These are phyloP conservation scores for Zygosaccharomyces sapae DNA, from an alignment of 1,139 yeast species.

Conservation along the genomic window DNA sequence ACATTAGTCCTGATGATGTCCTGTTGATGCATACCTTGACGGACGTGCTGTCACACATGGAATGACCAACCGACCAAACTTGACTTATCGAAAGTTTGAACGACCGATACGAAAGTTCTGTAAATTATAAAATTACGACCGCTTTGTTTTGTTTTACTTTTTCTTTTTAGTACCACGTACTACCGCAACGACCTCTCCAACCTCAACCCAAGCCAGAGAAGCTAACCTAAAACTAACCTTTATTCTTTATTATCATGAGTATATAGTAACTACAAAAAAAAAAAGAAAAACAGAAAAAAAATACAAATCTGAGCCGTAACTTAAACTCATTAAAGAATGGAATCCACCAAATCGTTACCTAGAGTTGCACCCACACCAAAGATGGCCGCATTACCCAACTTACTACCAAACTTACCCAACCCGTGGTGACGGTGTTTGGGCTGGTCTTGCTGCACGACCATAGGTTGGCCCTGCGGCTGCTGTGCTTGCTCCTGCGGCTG, in stretches of 20 bases:
- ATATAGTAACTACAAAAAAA: neutral
- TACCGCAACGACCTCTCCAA: neutral
- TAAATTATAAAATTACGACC: neutral
- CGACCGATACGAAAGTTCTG: conserved; percentile 1
- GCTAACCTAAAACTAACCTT: neutral
- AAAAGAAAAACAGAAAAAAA: neutral
- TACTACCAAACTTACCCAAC: conserved; percentile 69
- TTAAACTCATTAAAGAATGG: neutral
- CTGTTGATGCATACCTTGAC: conserved; percentile 26
- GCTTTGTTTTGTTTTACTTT: neutral
- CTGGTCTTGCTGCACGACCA: conserved; percentile 10
- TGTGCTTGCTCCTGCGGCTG: conserved; percentile 22
- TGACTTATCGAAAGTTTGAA: neutral
- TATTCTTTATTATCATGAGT: neutral
- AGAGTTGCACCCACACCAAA: conserved; percentile 98
- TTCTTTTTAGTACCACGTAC: neutral
- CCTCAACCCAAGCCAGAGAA: neutral
- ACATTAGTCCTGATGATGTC: conserved; percentile 23
- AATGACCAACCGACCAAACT: conserved; percentile 8
- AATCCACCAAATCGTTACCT: conserved; percentile 78
- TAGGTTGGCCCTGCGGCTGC: conserved; percentile 12
- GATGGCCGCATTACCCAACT: conserved; percentile 86
- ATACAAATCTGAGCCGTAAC: neutral
- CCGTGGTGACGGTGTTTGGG: conserved; percentile 9
- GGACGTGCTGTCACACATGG: conserved; percentile 26